These are phyloP conservation scores for Hansfordia pulvinata DNA, from an alignment of 2,329 filamentous ascomycete genomes.

Conservation along the genomic window DNA sequence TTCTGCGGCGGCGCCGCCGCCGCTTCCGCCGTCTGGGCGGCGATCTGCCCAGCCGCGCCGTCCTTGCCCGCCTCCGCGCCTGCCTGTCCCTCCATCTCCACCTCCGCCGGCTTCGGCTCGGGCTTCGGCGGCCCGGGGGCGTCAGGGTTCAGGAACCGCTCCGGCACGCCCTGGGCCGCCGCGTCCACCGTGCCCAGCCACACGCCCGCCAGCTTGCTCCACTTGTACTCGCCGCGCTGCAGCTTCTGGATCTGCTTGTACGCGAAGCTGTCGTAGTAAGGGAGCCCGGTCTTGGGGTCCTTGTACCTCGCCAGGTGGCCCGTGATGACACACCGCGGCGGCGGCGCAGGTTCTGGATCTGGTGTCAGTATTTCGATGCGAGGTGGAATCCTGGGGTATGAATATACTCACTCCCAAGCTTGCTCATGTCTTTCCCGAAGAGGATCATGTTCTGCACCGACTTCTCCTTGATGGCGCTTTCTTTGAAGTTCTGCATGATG, in stretches of 20 bases:
- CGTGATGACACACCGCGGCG: slow-evolving; percentile 66
- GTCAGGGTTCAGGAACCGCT: slow-evolving; percentile 47
- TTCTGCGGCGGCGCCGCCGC: slow-evolving; percentile 2
- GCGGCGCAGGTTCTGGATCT: slow-evolving; percentile 31
- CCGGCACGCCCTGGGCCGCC: slow-evolving; percentile 66
- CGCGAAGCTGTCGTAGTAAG: slow-evolving; percentile 66
- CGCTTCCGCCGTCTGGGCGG: too few species aligned
- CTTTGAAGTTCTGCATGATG: slow-evolving; percentile 46
- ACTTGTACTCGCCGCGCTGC: slow-evolving; percentile 60
- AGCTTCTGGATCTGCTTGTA: slow-evolving; percentile 74
- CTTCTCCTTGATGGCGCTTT: slow-evolving; percentile 40
- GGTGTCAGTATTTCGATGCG: slow-evolving; percentile 7
- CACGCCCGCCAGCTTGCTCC: slow-evolving; percentile 68
- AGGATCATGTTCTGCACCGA: slow-evolving; percentile 43
- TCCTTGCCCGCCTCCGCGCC: slow-evolving; percentile 1
- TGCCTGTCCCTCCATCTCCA: slow-evolving; percentile 2
- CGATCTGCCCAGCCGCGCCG: too few species aligned
- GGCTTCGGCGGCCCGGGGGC: slow-evolving; percentile 14
- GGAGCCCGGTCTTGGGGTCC: slow-evolving; percentile 72
- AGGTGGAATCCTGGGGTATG: too few species aligned
- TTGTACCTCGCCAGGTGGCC: slow-evolving; percentile 68
- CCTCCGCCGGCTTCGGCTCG: slow-evolving; percentile 4
- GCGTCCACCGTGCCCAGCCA: slow-evolving; percentile 60
- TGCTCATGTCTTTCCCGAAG: slow-evolving; percentile 45
- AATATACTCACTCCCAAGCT: slow-evolving; percentile 36